Evolutionary conservation across 2,329 filamentous ascomycete genomes (phyloP).

Genomic region (Tricladium varicosporioides): DNA sequence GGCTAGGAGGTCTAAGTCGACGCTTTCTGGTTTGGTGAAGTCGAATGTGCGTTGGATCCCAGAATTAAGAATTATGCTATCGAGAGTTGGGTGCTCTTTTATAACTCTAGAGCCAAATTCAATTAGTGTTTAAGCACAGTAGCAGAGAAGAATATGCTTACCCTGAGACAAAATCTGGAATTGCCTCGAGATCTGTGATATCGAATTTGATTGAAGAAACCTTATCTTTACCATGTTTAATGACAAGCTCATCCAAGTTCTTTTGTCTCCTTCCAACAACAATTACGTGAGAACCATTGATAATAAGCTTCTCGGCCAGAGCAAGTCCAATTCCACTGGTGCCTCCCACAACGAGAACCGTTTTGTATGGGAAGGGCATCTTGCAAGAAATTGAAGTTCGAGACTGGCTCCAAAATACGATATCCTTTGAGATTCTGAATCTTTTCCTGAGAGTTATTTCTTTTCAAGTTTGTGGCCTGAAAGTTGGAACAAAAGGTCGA

Average conservation of each 20-base stretch:
- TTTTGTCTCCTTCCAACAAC: constrained; percentile 54
- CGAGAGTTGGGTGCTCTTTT: constrained; percentile 47
- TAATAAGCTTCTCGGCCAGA: constrained; percentile 44
- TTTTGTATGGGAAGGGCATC: constrained; percentile 4
- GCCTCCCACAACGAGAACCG: constrained; percentile 52
- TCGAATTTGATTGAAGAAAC: constrained; percentile 45
- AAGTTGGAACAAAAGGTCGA: too few relatives aligned
- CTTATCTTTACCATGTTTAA: constrained; percentile 42
- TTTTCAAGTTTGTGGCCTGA: too few relatives aligned
- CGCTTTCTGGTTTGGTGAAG: constrained; percentile 44
- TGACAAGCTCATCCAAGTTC: constrained; percentile 47
- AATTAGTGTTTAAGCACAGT: background rate
- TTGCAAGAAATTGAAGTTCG: background rate
- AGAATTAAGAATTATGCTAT: constrained; percentile 56
- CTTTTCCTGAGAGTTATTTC: too few relatives aligned
- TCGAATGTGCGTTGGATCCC: constrained; percentile 51
- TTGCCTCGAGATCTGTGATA: constrained; percentile 42
- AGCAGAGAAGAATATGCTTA: background rate
- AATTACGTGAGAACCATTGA: constrained; percentile 49
- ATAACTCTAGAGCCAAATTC: constrained; percentile 25
- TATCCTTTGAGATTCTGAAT: background rate
- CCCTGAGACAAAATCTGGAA: constrained; percentile 40
- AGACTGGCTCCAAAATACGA: background rate
- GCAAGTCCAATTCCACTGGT: constrained; percentile 53
- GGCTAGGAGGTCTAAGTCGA: constrained; percentile 38